Base-by-base conservation (phyloP, 805 yeast genomes). In the Saturnispora galanensis region DNA sequence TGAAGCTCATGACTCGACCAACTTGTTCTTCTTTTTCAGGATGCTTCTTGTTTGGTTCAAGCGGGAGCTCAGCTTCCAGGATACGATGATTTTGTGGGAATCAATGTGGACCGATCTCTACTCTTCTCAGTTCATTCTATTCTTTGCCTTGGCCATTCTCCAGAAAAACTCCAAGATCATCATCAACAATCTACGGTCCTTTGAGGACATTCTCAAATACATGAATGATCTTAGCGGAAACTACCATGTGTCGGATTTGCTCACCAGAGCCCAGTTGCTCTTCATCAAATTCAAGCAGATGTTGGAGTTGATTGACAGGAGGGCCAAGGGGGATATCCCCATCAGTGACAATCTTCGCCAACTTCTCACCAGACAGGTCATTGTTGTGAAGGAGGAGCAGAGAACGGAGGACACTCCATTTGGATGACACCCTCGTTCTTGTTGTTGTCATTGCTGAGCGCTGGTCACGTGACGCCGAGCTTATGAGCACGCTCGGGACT, bases 1-100 rank as follows among this genome's bases (percentile, higher is more conserved):
- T 50, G 89, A 78, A 44, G 79, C 81, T 58, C 87, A 96, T 56
- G 96, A 89, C 52, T 81, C 96, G 3, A 84, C 81, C 29, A 89
- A 93, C 58, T 70, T 93, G 49, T 93, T 93, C 59, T 93, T 93
- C 70, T 88, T 89, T 55, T 93, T 93, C 69, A 70, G 97, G 48
- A 90, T 93, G 97, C 66, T 93, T 12, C 68, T 93, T 34, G 97
- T 93, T 2, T 89, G 96, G 96, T 93, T 76, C 60, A 93, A 93
- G 60, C 76, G 98, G 41, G 98, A 93, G 57, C 81, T 93, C 50
- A 74, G 72, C 26, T 84, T 90, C 74, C 76, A 75, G 39, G 85
- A 85, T 44, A 84, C 86, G 1, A 65, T 84, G 57, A 68, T 74
- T 28, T 69, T 90, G n/a, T 90, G 97, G 97, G 98, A 90, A 57